phyloP scores from a whole-genome alignment of 768 basidiomycete species.

The Kondoa subrosea region DNA sequence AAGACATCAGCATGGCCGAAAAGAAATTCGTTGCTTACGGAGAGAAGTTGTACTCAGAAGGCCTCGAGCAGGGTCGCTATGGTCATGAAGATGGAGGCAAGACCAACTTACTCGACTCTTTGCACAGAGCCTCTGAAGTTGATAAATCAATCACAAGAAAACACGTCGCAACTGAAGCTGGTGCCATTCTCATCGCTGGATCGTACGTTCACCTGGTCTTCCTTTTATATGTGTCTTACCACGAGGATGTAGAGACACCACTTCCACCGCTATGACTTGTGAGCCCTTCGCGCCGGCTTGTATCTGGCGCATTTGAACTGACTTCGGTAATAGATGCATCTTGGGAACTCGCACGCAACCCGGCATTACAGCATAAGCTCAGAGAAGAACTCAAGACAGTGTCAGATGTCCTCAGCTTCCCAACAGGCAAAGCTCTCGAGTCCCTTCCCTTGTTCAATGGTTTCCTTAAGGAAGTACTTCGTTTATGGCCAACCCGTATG shows the following conservation, averaged over 20 bases:
- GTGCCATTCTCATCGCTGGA: conserved; percentile 5
- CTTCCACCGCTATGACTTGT: conserved; percentile 5
- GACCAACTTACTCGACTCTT: background rate
- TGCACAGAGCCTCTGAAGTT: background rate
- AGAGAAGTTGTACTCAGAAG: conserved; percentile 3
- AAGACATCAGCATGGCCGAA: background rate
- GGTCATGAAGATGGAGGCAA: background rate
- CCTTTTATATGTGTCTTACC: background rate
- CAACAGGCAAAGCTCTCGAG: background rate
- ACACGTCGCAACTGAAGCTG: conserved; percentile 7
- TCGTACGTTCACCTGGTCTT: background rate
- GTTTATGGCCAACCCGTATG: background rate
- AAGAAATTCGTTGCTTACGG: conserved; percentile 3
- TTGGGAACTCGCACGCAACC: conserved; percentile 4
- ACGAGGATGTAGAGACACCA: background rate
- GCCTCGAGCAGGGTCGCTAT: background rate
- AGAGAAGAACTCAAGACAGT: background rate
- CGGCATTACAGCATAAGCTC: background rate
- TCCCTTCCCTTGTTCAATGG: conserved; percentile 7
- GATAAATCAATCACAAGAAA: background rate
- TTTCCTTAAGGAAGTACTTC: background rate
- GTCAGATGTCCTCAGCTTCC: background rate
- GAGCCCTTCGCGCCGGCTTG: no score
- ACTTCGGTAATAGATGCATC: no score
- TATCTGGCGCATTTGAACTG: no score